phyloP scores from a whole-genome alignment of 352 stramenopile species.

The Globisporangium paroecandrum region DNA sequence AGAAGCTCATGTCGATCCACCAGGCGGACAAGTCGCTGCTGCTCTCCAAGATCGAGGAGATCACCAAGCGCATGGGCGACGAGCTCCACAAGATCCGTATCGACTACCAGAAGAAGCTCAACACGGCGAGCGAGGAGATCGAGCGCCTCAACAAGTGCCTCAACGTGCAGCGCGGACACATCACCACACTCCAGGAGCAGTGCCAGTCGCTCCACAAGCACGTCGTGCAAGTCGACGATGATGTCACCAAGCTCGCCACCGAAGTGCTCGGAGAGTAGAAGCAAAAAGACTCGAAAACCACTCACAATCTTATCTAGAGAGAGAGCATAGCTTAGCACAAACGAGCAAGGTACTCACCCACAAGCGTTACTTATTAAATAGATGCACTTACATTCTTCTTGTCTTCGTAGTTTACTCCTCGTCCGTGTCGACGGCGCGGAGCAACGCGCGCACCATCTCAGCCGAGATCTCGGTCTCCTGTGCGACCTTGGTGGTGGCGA shows the following conservation, averaged over 20 bases:
- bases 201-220: constrained; percentile 83
- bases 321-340: not conserved
- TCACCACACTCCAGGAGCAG: constrained; percentile 81
- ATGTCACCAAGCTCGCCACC: constrained; percentile 79
- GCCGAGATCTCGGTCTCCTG: constrained; percentile 49
- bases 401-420: constrained; percentile 5
- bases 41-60: constrained; percentile 79
- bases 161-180: constrained; percentile 78
- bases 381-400: not conserved
- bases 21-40: constrained; percentile 72
- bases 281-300: not conserved
- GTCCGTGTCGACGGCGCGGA: constrained; percentile 37
- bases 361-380: constrained; percentile 6
- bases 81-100: constrained; percentile 74
- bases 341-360: not conserved
- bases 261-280: constrained; percentile 72
- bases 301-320: constrained; percentile 5
- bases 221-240: constrained; percentile 81
- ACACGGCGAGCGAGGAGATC: constrained; percentile 77
- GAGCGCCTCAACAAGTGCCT: constrained; percentile 83
- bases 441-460: constrained; percentile 52
- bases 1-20: constrained; percentile 82
- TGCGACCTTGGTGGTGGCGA: constrained; percentile 27
- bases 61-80: constrained; percentile 73
- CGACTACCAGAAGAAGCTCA: constrained; percentile 83